Percentiles rank a stretch among this genome's conserved stretches.
phyloP scores from a whole-genome alignment of 78 protist species.

The Pigoraptor vietnamica region DNA sequence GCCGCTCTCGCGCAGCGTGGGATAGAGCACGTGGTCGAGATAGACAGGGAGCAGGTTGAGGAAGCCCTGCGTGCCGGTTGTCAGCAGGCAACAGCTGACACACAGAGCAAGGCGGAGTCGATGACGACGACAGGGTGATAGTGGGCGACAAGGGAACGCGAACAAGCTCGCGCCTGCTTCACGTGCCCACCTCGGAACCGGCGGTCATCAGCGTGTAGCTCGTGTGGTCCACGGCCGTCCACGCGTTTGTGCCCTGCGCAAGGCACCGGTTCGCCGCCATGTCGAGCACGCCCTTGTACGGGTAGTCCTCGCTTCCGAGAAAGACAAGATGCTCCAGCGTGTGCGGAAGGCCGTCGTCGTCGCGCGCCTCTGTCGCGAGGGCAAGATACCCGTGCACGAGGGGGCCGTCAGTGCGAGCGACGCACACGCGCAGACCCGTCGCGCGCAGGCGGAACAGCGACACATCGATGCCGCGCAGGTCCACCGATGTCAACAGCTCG shows the following conservation, averaged over 20 bases:
- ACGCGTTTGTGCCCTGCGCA: conserved; percentile 64
- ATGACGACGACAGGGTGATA: neutral
- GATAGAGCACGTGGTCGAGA: conserved; percentile 80
- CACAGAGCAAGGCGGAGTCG: neutral
- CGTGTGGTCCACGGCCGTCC: conserved; percentile 71
- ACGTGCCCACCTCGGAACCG: too few species aligned
- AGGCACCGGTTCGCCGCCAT: conserved; percentile 43
- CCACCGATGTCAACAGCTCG: too few species aligned
- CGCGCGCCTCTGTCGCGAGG: conserved; percentile 49
- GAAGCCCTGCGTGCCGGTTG: conserved; percentile 72
- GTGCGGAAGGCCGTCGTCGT: conserved; percentile 59
- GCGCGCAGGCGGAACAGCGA: too few species aligned
- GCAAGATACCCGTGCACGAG: conserved; percentile 19
- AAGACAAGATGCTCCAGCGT: conserved; percentile 52
- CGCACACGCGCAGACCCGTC: too few species aligned
- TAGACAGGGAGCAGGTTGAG: conserved; percentile 67
- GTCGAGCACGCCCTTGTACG: conserved; percentile 67
- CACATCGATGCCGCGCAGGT: too few species aligned
- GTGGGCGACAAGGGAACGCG: neutral
- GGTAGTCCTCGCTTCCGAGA: conserved; percentile 26
- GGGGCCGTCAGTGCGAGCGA: too few species aligned
- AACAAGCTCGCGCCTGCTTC: neutral
- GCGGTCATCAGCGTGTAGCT: conserved; percentile 48
- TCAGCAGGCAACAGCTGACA: neutral
- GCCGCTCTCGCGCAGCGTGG: conserved; percentile 61